A percentile compares a stretch with the other conserved stretches of the same genome.
Evolutionary conservation across 2,329 filamentous ascomycete genomes (phyloP).

Genomic region (Hymenoscyphus albidus): DNA sequence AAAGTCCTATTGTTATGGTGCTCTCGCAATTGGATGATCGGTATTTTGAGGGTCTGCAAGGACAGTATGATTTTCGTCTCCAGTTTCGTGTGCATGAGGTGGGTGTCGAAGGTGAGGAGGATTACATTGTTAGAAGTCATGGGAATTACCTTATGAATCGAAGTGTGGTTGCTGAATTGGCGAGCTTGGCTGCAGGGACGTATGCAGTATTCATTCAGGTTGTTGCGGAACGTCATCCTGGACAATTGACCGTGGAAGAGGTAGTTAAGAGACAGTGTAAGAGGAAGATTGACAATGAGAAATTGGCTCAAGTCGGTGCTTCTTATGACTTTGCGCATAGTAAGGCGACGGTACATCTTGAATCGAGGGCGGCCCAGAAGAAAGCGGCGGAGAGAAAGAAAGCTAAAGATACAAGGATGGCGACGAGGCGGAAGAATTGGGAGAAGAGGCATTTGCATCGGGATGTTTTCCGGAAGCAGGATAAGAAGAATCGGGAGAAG

Average conservation of each 20-base stretch:
- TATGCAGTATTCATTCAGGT: constrained; percentile 57
- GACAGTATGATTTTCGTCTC: constrained; percentile 52
- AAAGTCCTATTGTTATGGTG: constrained; percentile 56
- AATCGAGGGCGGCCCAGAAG: constrained; percentile 45
- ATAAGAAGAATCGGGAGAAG: constrained; percentile 41
- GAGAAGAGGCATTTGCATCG: constrained; percentile 43
- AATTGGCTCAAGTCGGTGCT: constrained; percentile 54
- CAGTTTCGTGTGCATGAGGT: constrained; percentile 48
- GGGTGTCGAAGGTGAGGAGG: constrained; percentile 42
- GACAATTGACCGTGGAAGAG: constrained; percentile 47
- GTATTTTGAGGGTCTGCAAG: constrained; percentile 58
- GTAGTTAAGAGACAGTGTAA: constrained; percentile 51
- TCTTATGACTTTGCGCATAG: constrained; percentile 58
- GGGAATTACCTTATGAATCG: constrained; percentile 56
- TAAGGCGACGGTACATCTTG: constrained; percentile 51
- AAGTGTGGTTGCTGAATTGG: constrained; percentile 56
- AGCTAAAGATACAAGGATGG: constrained; percentile 40
- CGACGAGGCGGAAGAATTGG: constrained; percentile 46
- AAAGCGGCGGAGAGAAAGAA: constrained; percentile 26
- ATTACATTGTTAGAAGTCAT: constrained; percentile 58
- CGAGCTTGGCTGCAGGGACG: constrained; percentile 51
- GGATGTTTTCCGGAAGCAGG: constrained; percentile 39
- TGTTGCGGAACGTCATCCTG: constrained; percentile 45
- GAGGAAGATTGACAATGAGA: constrained; percentile 47
- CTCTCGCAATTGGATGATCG: constrained; percentile 59